These are phyloP conservation scores for Cystofilobasidium ferigula DNA, from an alignment of 768 basidiomycete genomes.

Conservation along the genomic window DNA sequence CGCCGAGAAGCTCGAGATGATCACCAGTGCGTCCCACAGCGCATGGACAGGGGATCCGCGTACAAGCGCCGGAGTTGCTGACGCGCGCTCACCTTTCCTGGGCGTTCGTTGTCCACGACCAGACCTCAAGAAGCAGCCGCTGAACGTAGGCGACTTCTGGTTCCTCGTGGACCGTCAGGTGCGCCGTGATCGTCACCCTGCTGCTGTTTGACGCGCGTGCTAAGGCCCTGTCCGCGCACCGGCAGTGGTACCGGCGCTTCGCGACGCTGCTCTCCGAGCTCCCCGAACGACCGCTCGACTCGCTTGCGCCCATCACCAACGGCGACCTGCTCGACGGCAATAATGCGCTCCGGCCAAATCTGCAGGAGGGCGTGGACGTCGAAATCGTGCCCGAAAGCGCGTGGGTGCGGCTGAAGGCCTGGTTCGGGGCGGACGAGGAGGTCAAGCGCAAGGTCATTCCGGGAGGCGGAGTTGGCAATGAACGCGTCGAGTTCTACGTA, in stretches of 20 bases:
- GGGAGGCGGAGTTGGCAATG: constrained; percentile 46
- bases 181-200: not conserved
- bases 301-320: constrained; percentile 61
- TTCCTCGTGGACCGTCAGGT: constrained; percentile 23
- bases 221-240: no score
- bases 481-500: constrained; percentile 54
- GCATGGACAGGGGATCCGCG: no score
- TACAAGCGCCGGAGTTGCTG: no score
- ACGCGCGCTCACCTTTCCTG: not conserved
- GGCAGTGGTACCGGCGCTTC: constrained; percentile 25
- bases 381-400: constrained; percentile 62
- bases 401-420: constrained; percentile 46
- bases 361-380: constrained; percentile 57
- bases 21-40: constrained; percentile 15
- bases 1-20: constrained; percentile 15
- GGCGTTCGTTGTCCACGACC: not conserved
- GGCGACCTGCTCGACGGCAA: constrained; percentile 49
- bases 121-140: constrained; percentile 26
- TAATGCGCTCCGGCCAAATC: constrained; percentile 38
- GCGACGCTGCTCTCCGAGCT: not conserved
- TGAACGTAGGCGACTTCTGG: constrained; percentile 19
- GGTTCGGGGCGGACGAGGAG: constrained; percentile 18
- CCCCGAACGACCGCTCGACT: not conserved
- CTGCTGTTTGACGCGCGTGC: not conserved
- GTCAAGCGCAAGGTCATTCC: constrained; percentile 59